Conservation (phyloP, 495 filamentous ascomycete genomes). For the Bathelium albidoporum region DNA sequence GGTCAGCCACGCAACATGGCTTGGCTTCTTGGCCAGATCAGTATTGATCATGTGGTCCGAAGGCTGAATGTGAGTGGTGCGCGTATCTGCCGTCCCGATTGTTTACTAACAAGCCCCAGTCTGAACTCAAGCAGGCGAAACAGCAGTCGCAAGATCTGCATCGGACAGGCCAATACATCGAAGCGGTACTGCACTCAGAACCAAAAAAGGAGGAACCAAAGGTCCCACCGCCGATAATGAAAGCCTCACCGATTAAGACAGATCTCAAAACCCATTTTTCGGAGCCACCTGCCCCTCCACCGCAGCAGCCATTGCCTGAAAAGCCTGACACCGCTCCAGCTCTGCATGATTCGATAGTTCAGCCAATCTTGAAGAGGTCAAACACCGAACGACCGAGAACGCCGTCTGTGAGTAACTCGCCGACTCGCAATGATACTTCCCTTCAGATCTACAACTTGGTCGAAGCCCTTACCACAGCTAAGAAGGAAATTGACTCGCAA, state of each 20-base stretch:
- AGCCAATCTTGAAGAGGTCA: conserved; percentile 53
- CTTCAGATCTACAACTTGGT: conserved; percentile 70
- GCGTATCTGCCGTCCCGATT: conserved; percentile 13
- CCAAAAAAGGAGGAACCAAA: conserved; percentile 49
- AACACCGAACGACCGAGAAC: conserved; percentile 65
- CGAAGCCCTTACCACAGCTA: conserved; percentile 68
- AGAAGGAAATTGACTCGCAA: conserved; percentile 73
- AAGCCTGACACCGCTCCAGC: conserved; percentile 61
- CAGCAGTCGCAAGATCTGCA: conserved; percentile 77
- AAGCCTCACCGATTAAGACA: conserved; percentile 29
- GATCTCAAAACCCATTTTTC: conserved; percentile 65
- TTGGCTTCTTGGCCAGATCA: conserved; percentile 78
- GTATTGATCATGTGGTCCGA: conserved; percentile 91
- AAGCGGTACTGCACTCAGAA: conserved; percentile 50
- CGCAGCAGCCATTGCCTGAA: conserved; percentile 81
- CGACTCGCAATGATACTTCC: conserved; percentile 37
- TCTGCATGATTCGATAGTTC: conserved; percentile 38
- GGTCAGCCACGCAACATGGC: conserved; percentile 60
- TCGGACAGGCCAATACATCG: conserved; percentile 71
- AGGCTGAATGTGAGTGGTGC: conserved; percentile 66
- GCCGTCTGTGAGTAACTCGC: conserved; percentile 42
- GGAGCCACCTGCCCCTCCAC: conserved; percentile 82
- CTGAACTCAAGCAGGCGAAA: conserved; percentile 77
- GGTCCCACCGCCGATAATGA: conserved; percentile 11
- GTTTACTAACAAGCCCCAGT: conserved; percentile 38